Evolutionary conservation across 2,329 filamentous ascomycete genomes (phyloP), one percentile per base, ranked within the genome.

Genomic region (Cyphellophora attinorum): DNA sequence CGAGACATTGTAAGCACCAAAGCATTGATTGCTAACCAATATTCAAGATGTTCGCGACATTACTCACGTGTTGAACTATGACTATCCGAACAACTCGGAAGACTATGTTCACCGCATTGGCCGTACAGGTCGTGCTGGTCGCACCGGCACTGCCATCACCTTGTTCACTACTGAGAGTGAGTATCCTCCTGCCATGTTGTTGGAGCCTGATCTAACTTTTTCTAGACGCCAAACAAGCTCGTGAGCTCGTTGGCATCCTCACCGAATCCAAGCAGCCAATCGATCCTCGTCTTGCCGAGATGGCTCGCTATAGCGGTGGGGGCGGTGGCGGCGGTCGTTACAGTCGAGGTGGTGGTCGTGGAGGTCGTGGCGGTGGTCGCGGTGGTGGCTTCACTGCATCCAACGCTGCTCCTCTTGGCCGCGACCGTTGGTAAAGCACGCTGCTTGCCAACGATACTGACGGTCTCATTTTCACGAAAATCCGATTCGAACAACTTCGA

Each of bases 21-120:
- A 74, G 35, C 38, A 40, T 33, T 35, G 55, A 56, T 61, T 76
- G 76, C 85, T 93, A 93, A 93, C 83, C 73, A 76, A 73, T 68
- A 70, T 57, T 67, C 59, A 95, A 96, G 91, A 98, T 82, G 91
- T 98, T 72, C 89, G 88, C 70, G 93, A 98, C 76, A 98, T 98
- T 72, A 96, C 91, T 68, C 91, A 98, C 71, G 91, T 98, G 68
- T 76, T 98, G 70, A 96, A 96, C 79, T 95, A 96, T 84, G 91
- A 96, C 64, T 96, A 96, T 67, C 89, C 89, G 63, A 96, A 96
- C 73, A 46, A 49, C 37, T 32, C 45, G 31, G 89, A 96, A 60
- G 91, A 98, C 54, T 96, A 96, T 52, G 91, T 98, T 19, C 91
- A 98, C 62, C 80, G 91, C 28, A 96, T 96, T 59, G 91, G 91